Conservation (phyloP, 164 flowering plant genomes). For the Dillenia turbinata region DNA sequence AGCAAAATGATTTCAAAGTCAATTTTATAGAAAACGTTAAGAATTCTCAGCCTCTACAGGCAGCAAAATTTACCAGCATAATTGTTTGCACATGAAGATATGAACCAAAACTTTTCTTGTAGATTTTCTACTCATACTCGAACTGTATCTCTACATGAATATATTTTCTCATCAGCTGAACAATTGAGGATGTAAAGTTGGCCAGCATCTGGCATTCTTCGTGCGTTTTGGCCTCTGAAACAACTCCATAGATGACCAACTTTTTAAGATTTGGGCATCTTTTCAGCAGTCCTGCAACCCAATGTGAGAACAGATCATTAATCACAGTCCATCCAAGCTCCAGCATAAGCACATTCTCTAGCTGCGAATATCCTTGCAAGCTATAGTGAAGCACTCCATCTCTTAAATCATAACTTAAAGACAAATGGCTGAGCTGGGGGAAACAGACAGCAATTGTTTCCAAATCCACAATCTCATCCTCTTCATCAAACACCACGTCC, state of each 20-base stretch:
- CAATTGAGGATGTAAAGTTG: slow-evolving; percentile 31
- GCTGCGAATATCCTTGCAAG: slow-evolving; percentile 48
- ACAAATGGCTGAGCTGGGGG: slow-evolving; percentile 58
- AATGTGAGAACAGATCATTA: slow-evolving; percentile 62
- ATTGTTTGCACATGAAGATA: slow-evolving; percentile 9
- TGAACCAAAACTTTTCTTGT: slow-evolving; percentile 15
- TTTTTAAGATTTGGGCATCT: slow-evolving; percentile 26
- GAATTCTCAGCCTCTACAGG: slow-evolving; percentile 9
- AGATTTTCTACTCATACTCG: too few species aligned
- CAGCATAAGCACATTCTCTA: slow-evolving; percentile 62
- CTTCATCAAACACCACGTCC: slow-evolving; percentile 85
- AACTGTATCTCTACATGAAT: too few species aligned
- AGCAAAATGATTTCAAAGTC: slow-evolving; percentile 1
- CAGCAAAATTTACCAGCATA: slow-evolving; percentile 9
- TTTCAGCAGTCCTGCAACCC: slow-evolving; percentile 37
- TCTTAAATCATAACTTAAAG: slow-evolving; percentile 68
- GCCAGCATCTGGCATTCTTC: slow-evolving; percentile 34
- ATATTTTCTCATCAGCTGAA: slow-evolving; percentile 32
- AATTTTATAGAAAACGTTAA: slow-evolving; percentile 3
- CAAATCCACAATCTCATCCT: slow-evolving; percentile 73
- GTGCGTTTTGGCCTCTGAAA: slow-evolving; percentile 27
- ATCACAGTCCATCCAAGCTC: slow-evolving; percentile 85
- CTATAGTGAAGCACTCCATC: slow-evolving; percentile 59
- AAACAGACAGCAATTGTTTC: slow-evolving; percentile 71
- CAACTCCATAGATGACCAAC: slow-evolving; percentile 18